Percentiles rank a stretch among this genome's conserved stretches.
Evolutionary conservation across 2,329 filamentous ascomycete genomes (phyloP).

Genomic region (Pyricularia sp.): DNA sequence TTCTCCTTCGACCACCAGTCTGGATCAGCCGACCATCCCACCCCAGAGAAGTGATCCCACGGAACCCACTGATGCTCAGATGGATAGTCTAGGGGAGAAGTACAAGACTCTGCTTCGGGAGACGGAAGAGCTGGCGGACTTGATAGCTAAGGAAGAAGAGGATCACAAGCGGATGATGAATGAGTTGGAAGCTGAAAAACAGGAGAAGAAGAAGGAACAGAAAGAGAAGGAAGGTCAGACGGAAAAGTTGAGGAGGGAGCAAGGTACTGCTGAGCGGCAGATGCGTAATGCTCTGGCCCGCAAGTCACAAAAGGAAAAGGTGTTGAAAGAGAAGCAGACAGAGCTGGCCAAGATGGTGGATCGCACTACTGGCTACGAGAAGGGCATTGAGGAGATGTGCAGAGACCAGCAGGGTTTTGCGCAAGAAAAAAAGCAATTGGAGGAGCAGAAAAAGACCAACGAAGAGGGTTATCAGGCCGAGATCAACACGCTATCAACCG

Average conservation of each 20-base stretch:
- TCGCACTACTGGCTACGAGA: conserved; percentile 59
- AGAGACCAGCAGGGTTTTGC: conserved; percentile 44
- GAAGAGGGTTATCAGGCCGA: conserved; percentile 37
- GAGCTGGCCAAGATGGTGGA: conserved; percentile 63
- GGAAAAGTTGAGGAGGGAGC: conserved; percentile 71
- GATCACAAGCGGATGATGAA: conserved; percentile 58
- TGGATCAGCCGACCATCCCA: conserved; percentile 31
- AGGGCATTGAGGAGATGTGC: conserved; percentile 51
- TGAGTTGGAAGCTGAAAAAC: conserved; percentile 67
- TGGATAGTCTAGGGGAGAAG: conserved; percentile 71
- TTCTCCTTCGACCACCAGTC: conserved; percentile 59
- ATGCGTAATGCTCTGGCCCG: conserved; percentile 75
- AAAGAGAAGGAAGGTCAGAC: conserved; percentile 91
- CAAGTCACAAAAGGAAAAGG: conserved; percentile 67
- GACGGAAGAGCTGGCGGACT: conserved; percentile 65
- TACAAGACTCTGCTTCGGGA: conserved; percentile 76
- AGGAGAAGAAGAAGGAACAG: conserved; percentile 65
- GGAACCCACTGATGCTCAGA: conserved; percentile 53
- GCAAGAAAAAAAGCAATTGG: conserved; percentile 40
- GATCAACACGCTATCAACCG: conserved; percentile 54
- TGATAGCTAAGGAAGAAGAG: conserved; percentile 62
- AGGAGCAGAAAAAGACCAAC: conserved; percentile 41
- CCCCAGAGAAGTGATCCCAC: conserved; percentile 27
- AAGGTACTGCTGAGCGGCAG: conserved; percentile 68
- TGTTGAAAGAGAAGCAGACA: conserved; percentile 54